phyloP scores from a whole-genome alignment of 106 monocot species.

The Acanthochlamys bracteata region DNA sequence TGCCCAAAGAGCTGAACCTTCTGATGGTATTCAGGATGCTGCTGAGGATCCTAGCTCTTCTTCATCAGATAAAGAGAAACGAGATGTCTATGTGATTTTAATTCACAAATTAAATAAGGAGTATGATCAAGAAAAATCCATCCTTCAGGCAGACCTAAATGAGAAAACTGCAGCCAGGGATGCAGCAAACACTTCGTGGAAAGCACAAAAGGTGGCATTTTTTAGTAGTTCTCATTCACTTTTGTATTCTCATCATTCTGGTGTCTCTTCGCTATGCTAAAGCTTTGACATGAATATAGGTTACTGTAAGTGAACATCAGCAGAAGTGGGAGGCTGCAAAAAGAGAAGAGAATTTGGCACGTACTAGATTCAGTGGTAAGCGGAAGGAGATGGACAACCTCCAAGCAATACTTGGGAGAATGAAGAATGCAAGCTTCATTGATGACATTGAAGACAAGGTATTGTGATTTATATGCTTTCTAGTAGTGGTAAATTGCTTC shows the following conservation, averaged over 20 bases:
- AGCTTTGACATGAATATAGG: conserved; percentile 19
- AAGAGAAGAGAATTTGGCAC: conserved; percentile 30
- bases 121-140: conserved; percentile 24
- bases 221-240: neutral
- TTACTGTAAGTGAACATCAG: conserved; percentile 8
- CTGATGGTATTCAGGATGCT: neutral
- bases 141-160: conserved; percentile 15
- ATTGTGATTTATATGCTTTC: neutral
- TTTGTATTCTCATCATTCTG: neutral
- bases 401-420: conserved; percentile 23
- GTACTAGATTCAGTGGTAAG: conserved; percentile 30
- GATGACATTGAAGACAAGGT: conserved; percentile 65
- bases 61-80: conserved; percentile 8
- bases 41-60: neutral
- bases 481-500: neutral
- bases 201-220: conserved; percentile 44
- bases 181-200: conserved; percentile 19
- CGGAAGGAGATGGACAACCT: conserved; percentile 33
- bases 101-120: conserved; percentile 32
- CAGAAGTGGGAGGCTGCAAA: conserved; percentile 26
- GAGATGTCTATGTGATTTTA: conserved; percentile 26
- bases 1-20: conserved; percentile 5
- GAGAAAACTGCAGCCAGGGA: conserved; percentile 43
- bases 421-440: conserved; percentile 51
- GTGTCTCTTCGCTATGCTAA: neutral